Conservation (phyloP, 2,329 filamentous ascomycete genomes). For the Arthrinium puccinioides region DNA sequence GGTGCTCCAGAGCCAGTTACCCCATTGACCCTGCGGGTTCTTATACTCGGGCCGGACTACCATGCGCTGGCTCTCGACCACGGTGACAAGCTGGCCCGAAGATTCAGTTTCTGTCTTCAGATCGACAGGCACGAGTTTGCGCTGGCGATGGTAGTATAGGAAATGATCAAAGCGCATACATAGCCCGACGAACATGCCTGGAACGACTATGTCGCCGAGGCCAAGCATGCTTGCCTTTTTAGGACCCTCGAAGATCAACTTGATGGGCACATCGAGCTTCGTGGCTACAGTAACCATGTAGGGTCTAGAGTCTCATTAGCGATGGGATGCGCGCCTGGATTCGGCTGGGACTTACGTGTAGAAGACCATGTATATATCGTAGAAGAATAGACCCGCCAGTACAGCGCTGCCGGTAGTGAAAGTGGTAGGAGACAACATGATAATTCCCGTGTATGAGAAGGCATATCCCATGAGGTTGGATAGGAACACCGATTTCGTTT, state of each 20-base stretch:
- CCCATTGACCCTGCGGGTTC: slow-evolving; percentile 68
- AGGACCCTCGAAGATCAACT: slow-evolving; percentile 68
- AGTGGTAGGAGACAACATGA: slow-evolving; percentile 82
- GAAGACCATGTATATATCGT: slow-evolving; percentile 91
- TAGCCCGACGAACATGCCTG: slow-evolving; percentile 82
- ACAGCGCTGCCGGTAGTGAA: slow-evolving; percentile 77
- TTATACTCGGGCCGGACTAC: slow-evolving; percentile 45
- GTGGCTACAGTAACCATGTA: slow-evolving; percentile 86
- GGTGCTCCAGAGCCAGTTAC: slow-evolving; percentile 72
- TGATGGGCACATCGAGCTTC: slow-evolving; percentile 85
- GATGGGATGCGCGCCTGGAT: background rate
- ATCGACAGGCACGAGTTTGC: slow-evolving; percentile 37
- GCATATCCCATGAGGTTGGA: slow-evolving; percentile 84
- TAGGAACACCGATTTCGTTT: slow-evolving; percentile 49
- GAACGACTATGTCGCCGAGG: slow-evolving; percentile 88
- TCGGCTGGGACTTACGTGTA: slow-evolving; percentile 56
- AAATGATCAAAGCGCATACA: slow-evolving; percentile 89
- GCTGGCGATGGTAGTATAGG: slow-evolving; percentile 67
- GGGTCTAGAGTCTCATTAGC: slow-evolving; percentile 39
- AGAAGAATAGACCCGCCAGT: slow-evolving; percentile 76
- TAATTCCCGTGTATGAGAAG: slow-evolving; percentile 76
- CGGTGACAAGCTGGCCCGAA: slow-evolving; percentile 26
- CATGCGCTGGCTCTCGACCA: slow-evolving; percentile 31
- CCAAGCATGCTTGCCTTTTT: slow-evolving; percentile 76
- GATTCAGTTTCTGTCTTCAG: slow-evolving; percentile 22